Evolutionary conservation across 768 basidiomycete genomes (phyloP).

Genomic region (Tylopilus subfusipes): DNA sequence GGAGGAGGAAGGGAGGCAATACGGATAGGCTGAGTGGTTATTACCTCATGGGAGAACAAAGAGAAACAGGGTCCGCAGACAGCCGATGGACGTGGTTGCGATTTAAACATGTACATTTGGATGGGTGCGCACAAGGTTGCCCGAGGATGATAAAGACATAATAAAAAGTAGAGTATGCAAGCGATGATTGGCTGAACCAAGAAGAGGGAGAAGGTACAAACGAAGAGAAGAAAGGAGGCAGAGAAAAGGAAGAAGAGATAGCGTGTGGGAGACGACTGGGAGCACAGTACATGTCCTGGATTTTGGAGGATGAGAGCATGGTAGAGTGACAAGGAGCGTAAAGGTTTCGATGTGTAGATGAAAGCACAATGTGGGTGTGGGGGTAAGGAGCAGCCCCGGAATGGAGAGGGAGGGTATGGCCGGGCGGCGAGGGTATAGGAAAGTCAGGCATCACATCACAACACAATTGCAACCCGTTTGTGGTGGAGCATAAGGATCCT

Average conservation of each 20-base stretch:
- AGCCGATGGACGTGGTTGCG: not conserved
- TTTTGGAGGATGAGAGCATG: slow-evolving; percentile 28
- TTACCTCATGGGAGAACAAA: slow-evolving; percentile 16
- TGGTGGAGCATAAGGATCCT: slow-evolving; percentile 91
- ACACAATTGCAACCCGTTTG: slow-evolving; percentile 68
- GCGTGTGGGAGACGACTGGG: slow-evolving; percentile 9
- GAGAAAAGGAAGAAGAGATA: not conserved
- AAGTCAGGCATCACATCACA: slow-evolving; percentile 55
- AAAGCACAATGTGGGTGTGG: slow-evolving; percentile 11
- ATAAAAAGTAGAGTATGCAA: slow-evolving; percentile 31
- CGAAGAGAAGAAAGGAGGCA: not conserved
- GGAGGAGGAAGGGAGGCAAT: not conserved
- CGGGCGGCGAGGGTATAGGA: slow-evolving; percentile 32
- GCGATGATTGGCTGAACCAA: slow-evolving; percentile 21
- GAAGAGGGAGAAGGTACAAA: not conserved
- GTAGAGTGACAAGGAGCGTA: slow-evolving; percentile 31
- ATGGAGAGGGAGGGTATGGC: slow-evolving; percentile 30
- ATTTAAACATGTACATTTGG: slow-evolving; percentile 31
- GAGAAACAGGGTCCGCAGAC: slow-evolving; percentile 9
- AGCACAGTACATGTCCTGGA: slow-evolving; percentile 25
- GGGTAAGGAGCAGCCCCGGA: slow-evolving; percentile 3
- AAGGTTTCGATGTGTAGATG: slow-evolving; percentile 18
- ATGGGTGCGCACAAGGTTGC: slow-evolving; percentile 24
- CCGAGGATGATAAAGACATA: slow-evolving; percentile 32
- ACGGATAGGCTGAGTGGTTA: not conserved